Evolutionary conservation across 805 yeast genomes (phyloP), one percentile per base, ranked within the genome.

Genomic region (Zygoascus biomembranicola): DNA sequence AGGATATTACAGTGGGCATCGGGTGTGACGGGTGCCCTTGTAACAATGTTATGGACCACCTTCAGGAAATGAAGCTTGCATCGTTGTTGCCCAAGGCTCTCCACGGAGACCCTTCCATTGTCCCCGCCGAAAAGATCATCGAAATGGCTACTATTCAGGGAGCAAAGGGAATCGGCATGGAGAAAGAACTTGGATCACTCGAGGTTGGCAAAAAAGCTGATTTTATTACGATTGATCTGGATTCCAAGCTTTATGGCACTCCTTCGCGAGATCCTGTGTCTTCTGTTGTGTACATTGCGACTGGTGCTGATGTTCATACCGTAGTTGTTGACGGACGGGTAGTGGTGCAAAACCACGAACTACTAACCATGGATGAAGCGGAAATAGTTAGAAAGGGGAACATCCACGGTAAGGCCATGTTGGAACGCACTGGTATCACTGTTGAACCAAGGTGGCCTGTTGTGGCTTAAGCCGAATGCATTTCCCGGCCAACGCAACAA

Each of bases 251-350:
- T 18, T 51, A 55, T 26, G 56, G 53, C 31, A 32, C 20, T 18
- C 58, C 58, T 16, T 5, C 46, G 11, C 16, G 57, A 35, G 54
- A 50, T 54, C 58, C 56, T 18, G 58, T 55, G 14, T 53, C 58
- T 11, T 43, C 55, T 26, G 54, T 55, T 16, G 58, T 55, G 23
- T 55, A 55, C 45, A 55, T 53, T 44, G 58, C 58, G 14, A 53
- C 58, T 11, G 58, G 58, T 19, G 58, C 58, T 32, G 58, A 55
- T 42, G 58, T 55, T 8, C 55, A 51, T n/a, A 53, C 41, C 9
- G 58, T 55, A 14, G 57, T 55, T 20, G 43, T 55, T 28, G 56
- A 55, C 53, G 58, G 58, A 13, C 49, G 44, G 39, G 39, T 37
- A 14, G 42, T 55, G 16, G 56, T 55, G n/a, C 18, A 41, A n/a